These are phyloP conservation scores for Raddia distichophylla DNA, from an alignment of 176 grass and related monocot species.

Conservation along the genomic window DNA sequence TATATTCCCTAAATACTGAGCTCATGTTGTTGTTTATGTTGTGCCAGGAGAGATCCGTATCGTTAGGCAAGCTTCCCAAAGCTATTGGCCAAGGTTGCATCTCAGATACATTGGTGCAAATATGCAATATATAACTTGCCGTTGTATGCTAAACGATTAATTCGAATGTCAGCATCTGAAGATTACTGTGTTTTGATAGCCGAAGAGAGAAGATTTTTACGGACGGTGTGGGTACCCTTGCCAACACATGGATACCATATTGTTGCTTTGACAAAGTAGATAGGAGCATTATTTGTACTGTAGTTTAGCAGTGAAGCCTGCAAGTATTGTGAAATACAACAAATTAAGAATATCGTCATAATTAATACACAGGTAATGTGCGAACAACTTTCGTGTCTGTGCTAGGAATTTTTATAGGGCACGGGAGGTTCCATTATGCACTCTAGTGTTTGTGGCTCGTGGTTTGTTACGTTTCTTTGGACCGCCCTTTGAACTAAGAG, in stretches of 20 bases:
- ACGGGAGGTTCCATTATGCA: not conserved
- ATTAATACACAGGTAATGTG: not conserved
- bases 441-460: not conserved
- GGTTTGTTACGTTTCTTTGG: not conserved
- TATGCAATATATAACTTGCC: not conserved
- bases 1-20: not conserved
- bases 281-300: not conserved
- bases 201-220: not conserved
- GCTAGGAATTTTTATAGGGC: not conserved
- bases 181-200: not conserved
- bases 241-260: not conserved
- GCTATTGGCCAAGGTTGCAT: not conserved
- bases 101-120: not conserved
- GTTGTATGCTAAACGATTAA: not conserved
- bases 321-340: constrained; percentile 7
- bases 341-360: not conserved
- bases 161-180: not conserved
- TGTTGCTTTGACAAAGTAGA: not conserved
- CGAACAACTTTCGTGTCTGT: not conserved
- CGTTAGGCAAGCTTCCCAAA: not conserved
- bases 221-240: not conserved
- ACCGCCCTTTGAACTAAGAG: not conserved
- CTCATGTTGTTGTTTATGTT: not conserved
- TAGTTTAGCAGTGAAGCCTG: not conserved
- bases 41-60: not conserved